phyloP scores from a whole-genome alignment of 164 flowering plant species.

The Buxus sempervirens region DNA sequence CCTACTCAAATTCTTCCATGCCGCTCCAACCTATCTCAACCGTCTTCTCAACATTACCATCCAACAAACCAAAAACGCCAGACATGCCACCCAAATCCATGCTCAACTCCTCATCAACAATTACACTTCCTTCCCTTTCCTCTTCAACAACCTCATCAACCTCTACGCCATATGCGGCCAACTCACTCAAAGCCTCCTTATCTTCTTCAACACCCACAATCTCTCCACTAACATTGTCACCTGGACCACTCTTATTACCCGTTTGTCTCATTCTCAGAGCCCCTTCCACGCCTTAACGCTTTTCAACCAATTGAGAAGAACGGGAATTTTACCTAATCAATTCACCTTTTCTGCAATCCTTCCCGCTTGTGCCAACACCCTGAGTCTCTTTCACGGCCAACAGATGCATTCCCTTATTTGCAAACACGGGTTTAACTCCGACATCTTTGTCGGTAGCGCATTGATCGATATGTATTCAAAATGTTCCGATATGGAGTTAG shows the following conservation, averaged over 20 bases:
- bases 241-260: slow-evolving; percentile 60
- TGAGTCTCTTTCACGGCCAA: slow-evolving; percentile 25
- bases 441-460: slow-evolving; percentile 51
- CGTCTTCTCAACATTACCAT: slow-evolving; percentile 38
- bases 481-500: slow-evolving; percentile 30
- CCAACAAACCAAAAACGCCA: slow-evolving; percentile 18
- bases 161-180: slow-evolving; percentile 47
- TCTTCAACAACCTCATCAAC: slow-evolving; percentile 52
- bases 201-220: slow-evolving; percentile 29
- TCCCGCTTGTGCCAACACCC: slow-evolving; percentile 40
- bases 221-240: slow-evolving; percentile 34
- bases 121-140: slow-evolving; percentile 32
- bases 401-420: slow-evolving; percentile 44
- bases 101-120: slow-evolving; percentile 45
- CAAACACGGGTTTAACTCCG: slow-evolving; percentile 39
- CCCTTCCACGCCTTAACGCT: slow-evolving; percentile 36
- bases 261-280: slow-evolving; percentile 28
- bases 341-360: slow-evolving; percentile 56
- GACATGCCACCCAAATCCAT: slow-evolving; percentile 54
- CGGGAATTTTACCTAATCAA: slow-evolving; percentile 43
- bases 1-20: slow-evolving; percentile 20
- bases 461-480: slow-evolving; percentile 56
- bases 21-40: slow-evolving; percentile 39
- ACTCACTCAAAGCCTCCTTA: slow-evolving; percentile 22
- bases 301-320: slow-evolving; percentile 40